Conservation (phyloP, 495 filamentous ascomycete species). For the Xylaria telfairii region DNA sequence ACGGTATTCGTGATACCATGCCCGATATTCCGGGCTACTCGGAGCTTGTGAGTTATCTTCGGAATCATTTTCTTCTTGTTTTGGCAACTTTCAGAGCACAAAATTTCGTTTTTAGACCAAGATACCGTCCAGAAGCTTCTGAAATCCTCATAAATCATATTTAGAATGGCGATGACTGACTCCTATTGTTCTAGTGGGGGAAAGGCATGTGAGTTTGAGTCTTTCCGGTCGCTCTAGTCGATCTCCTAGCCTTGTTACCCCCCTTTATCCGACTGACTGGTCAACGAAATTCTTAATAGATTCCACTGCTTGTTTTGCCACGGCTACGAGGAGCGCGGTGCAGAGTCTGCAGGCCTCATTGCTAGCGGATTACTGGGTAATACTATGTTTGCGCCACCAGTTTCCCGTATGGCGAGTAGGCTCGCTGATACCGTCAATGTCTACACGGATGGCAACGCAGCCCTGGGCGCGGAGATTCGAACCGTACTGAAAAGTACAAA, state of each 20-base stretch:
- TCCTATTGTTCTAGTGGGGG: too few species aligned
- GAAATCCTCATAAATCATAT: too few species aligned
- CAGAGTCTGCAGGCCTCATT: conserved; percentile 35
- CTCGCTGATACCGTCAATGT: conserved; percentile 31
- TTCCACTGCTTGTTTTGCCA: conserved; percentile 45
- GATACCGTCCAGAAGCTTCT: too few species aligned
- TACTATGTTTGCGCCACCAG: conserved; percentile 25
- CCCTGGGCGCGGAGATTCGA: conserved; percentile 24
- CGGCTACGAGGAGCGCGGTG: conserved; percentile 40
- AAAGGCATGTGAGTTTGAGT: conserved; percentile 42
- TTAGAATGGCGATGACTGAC: too few species aligned
- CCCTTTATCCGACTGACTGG: neutral
- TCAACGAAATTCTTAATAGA: conserved; percentile 17
- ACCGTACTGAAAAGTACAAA: conserved; percentile 22
- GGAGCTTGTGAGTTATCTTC: too few species aligned
- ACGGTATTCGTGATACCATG: conserved; percentile 51
- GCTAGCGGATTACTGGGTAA: conserved; percentile 30
- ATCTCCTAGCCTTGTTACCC: neutral
- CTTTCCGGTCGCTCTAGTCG: conserved; percentile 27
- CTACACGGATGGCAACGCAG: conserved; percentile 36
- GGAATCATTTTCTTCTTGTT: too few species aligned
- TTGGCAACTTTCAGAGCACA: too few species aligned
- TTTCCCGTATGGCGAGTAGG: conserved; percentile 32
- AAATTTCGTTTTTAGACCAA: too few species aligned
- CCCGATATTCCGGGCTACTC: conserved; percentile 41